Evolutionary conservation across 768 basidiomycete species (phyloP).

Genomic region (Clavulina sp.): DNA sequence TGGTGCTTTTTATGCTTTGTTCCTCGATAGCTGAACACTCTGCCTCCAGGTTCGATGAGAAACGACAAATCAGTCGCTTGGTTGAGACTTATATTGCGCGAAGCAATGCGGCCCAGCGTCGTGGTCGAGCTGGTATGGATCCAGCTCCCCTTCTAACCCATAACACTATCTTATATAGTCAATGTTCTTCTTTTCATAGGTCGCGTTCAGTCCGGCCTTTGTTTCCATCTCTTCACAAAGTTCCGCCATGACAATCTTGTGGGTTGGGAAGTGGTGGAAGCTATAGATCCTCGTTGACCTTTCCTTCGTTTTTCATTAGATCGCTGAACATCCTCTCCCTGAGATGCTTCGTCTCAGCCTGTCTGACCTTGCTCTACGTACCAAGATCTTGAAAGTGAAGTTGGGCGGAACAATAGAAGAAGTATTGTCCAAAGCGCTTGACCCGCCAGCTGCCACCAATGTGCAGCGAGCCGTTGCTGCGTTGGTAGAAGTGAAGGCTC

Average conservation of each 20-base stretch:
- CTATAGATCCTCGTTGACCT: no score
- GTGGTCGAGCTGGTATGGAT: constrained; percentile 14
- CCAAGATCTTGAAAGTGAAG: constrained; percentile 86
- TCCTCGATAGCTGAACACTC: background rate
- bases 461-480: constrained; percentile 78
- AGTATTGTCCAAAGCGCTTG: constrained; percentile 69
- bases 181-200: constrained; percentile 23
- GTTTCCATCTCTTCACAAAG: constrained; percentile 93
- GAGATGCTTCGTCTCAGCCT: constrained; percentile 91
- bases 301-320: constrained; percentile 24
- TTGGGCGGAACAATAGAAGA: constrained; percentile 77
- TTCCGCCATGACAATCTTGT: constrained; percentile 64
- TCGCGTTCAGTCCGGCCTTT: constrained; percentile 73
- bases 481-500: constrained; percentile 82
- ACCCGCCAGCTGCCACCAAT: constrained; percentile 74
- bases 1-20: background rate
- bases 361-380: constrained; percentile 77
- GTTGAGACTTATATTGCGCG: constrained; percentile 82
- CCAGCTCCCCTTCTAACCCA: constrained; percentile 5
- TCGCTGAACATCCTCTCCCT: constrained; percentile 79
- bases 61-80: constrained; percentile 82
- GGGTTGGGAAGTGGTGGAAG: no score
- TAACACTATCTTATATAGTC: background rate
- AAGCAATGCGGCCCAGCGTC: constrained; percentile 69
- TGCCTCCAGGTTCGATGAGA: constrained; percentile 70